Conservation (phyloP, 148 eudicot genomes). For the Beta vulgaris region DNA sequence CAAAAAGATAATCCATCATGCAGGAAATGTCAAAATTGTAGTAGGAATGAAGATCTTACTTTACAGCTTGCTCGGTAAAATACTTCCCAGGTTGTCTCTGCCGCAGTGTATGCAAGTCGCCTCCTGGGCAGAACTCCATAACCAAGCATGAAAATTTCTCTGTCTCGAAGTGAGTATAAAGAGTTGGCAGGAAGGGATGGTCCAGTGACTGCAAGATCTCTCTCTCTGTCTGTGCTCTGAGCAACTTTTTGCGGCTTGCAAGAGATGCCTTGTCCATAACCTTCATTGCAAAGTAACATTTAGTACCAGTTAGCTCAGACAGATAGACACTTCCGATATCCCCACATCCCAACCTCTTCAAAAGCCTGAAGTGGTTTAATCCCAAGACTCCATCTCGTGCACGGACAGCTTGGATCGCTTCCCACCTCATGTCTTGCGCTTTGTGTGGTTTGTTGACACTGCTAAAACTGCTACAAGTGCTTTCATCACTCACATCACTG, state of each 20-base stretch:
- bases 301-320: constrained; percentile 81
- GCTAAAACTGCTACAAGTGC: constrained; percentile 82
- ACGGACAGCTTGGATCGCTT: constrained; percentile 83
- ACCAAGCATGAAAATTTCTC: constrained; percentile 90
- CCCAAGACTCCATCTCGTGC: constrained; percentile 71
- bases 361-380: constrained; percentile 71
- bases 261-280: constrained; percentile 87
- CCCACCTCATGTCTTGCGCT: constrained; percentile 83
- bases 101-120: constrained; percentile 83
- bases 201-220: constrained; percentile 85
- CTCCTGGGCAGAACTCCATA: constrained; percentile 97
- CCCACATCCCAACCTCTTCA: constrained; percentile 91
- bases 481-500: constrained; percentile 79
- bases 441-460: constrained; percentile 85
- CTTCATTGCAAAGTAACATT: constrained; percentile 90
- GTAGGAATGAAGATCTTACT: constrained; percentile 48
- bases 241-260: constrained; percentile 82
- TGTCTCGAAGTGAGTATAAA: constrained; percentile 81
- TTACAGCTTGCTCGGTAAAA: constrained; percentile 87
- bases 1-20: not conserved
- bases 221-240: constrained; percentile 86
- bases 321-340: constrained; percentile 95
- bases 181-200: constrained; percentile 87
- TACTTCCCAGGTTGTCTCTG: constrained; percentile 88
- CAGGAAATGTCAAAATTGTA: constrained; percentile 1